Evolutionary conservation across 805 yeast genomes (phyloP).

Genomic region (Isabelozyma gotoi): DNA sequence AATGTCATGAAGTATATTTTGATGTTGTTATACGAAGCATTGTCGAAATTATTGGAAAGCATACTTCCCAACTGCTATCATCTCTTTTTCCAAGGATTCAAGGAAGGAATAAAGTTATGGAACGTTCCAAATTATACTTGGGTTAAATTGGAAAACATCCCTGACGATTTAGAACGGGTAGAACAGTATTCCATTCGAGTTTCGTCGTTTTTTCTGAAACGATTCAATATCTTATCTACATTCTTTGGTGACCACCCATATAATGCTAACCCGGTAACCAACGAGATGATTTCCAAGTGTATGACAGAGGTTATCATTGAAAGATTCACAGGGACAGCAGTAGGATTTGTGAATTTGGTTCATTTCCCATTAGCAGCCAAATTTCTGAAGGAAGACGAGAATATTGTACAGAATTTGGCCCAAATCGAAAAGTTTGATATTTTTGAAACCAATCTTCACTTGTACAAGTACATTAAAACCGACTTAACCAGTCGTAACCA

Average conservation of each 20-base stretch:
- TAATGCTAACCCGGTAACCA: constrained; percentile 5
- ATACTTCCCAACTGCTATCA: constrained; percentile 21
- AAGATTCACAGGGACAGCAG: constrained; percentile 10
- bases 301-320: constrained; percentile 23
- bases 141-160: constrained; percentile 5
- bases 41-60: constrained; percentile 15
- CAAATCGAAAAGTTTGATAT: constrained; percentile 3
- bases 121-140: constrained; percentile 6
- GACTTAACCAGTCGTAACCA: constrained; percentile 1
- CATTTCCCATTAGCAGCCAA: constrained; percentile 17
- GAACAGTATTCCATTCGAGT: constrained; percentile 16
- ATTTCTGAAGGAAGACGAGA: constrained; percentile 1
- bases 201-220: constrained; percentile 17
- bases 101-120: constrained; percentile 18
- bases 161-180: not conserved
- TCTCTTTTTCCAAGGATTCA: constrained; percentile 19
- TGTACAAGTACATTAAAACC: constrained; percentile 11
- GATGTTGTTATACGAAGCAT: constrained; percentile 5
- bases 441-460: constrained; percentile 14
- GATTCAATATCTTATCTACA: constrained; percentile 15
- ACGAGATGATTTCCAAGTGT: constrained; percentile 2
- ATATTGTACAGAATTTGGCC: constrained; percentile 1
- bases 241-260: constrained; percentile 14
- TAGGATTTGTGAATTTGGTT: constrained; percentile 13
- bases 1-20: not conserved